These are phyloP conservation scores for Heliamphora exappendiculata DNA, from an alignment of 148 eudicot genomes.

Conservation along the genomic window DNA sequence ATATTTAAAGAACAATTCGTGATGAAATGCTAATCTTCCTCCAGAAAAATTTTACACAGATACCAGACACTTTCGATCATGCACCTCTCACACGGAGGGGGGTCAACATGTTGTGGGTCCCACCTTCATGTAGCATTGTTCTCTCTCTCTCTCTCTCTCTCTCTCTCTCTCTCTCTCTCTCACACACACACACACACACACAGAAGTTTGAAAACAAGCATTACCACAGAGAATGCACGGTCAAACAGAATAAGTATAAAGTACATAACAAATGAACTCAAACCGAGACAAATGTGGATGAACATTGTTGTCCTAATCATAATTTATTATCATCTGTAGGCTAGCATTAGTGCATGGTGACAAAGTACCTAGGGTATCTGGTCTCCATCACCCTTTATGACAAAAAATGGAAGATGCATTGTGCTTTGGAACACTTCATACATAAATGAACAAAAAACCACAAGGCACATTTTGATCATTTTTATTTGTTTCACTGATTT, in stretches of 20 bases:
- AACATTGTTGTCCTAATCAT: background rate
- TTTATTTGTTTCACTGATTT: background rate
- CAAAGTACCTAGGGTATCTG: slow-evolving; percentile 8
- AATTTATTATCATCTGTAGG: slow-evolving; percentile 5
- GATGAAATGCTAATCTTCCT: background rate
- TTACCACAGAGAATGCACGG: background rate
- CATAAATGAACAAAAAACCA: background rate
- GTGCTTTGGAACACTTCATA: slow-evolving; percentile 1
- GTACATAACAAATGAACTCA: background rate
- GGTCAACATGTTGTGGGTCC: too few species aligned
- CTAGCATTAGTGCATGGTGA: background rate
- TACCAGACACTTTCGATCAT: too few species aligned
- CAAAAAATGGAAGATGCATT: background rate
- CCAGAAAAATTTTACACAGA: too few species aligned
- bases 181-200: too few species aligned
- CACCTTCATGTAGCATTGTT: too few species aligned
- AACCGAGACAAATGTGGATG: background rate
- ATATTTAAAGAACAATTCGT: background rate
- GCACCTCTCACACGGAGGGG: too few species aligned
- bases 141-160: too few species aligned
- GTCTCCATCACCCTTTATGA: slow-evolving; percentile 9
- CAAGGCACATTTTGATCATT: background rate
- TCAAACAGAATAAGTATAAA: background rate
- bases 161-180: too few species aligned
- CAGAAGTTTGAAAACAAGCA: background rate